These are phyloP conservation scores for Rhizopogon sp. DNA, from an alignment of 768 basidiomycete species.

Conservation along the genomic window DNA sequence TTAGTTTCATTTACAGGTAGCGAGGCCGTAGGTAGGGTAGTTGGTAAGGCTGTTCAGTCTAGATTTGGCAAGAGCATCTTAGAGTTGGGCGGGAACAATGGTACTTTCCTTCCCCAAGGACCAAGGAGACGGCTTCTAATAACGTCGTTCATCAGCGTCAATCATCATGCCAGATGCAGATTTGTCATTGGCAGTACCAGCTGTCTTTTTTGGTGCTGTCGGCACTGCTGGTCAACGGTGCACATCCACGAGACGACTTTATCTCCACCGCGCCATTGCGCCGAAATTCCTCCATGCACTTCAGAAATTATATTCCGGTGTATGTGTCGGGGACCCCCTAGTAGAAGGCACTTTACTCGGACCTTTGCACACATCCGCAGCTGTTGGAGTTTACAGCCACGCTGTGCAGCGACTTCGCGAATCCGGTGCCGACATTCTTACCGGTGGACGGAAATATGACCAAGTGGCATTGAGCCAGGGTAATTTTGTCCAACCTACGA, in stretches of 20 bases:
- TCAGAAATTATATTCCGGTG: slow-evolving; percentile 62
- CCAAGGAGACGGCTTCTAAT: slow-evolving; percentile 14
- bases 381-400: slow-evolving; percentile 58
- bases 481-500: slow-evolving; percentile 87
- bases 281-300: slow-evolving; percentile 71
- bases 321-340: slow-evolving; percentile 85
- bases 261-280: slow-evolving; percentile 80
- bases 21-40: slow-evolving; percentile 79
- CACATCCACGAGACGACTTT: slow-evolving; percentile 88
- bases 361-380: slow-evolving; percentile 73
- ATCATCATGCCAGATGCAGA: slow-evolving; percentile 94
- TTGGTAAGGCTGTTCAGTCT: slow-evolving; percentile 83
- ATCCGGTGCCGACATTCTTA: slow-evolving; percentile 71
- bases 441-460: slow-evolving; percentile 59
- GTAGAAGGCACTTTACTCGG: slow-evolving; percentile 70
- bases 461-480: slow-evolving; percentile 54
- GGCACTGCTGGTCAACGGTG: slow-evolving; percentile 77
- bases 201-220: slow-evolving; percentile 91
- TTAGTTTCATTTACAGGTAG: slow-evolving; percentile 94
- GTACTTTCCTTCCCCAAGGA: slow-evolving; percentile 34
- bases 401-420: slow-evolving; percentile 58
- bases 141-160: slow-evolving; percentile 51
- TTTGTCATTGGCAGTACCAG: slow-evolving; percentile 80
- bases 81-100: slow-evolving; percentile 95
- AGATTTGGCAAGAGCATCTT: slow-evolving; percentile 88